Evolutionary conservation across 2,329 filamentous ascomycete genomes (phyloP), one percentile per base, ranked within the genome.

Genomic region (Aspergillus awamori): DNA sequence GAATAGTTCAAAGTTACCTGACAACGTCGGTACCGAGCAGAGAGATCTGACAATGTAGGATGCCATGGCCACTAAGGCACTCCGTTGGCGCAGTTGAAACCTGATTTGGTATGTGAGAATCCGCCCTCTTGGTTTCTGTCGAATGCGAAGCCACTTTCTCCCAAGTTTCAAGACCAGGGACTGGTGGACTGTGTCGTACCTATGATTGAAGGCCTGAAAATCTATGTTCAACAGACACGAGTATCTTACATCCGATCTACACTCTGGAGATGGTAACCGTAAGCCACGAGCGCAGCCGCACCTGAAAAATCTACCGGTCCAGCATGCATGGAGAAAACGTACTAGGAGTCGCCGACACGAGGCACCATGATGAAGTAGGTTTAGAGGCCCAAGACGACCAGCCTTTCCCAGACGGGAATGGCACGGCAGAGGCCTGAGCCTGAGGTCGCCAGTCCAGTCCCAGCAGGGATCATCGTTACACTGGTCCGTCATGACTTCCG

Each of bases 341-440:
- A 30, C 26, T 51, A 51, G 47, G 47, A 51, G 47, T 51, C 26
- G 26, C 47, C 47, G 47, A 51, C 47, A 17, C 26, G n/a, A 49
- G 24, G 5, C 26, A 51, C 47, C 26, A 51, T 51, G 47, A 51
- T n/a, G 15, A 17, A 51, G 47, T 30, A n/a, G 47, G 47, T 3
- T 30, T 51, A 51, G 47, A 17, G 11, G 13, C 20, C 45, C 45
- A 48, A 26, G 17, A 24, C 20, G 22, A 15, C 47, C 4, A n/a
- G 13, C 47, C 47, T 49, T 28, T 30, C 47, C 47, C 26, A 49
- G 47, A 49, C 45, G 45, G 45, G 45, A 28, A 15, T 48, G 45
- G 45, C 15, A 24, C 45, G 15, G 45, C 45, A 49, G 20, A 8
- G 45, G 45, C 24, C 45, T 48, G 22, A 28, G 24, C 24, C 13